Evolutionary conservation across 31 red algal species (phyloP).

Genomic region (Odonthalia washingtoniensis): DNA sequence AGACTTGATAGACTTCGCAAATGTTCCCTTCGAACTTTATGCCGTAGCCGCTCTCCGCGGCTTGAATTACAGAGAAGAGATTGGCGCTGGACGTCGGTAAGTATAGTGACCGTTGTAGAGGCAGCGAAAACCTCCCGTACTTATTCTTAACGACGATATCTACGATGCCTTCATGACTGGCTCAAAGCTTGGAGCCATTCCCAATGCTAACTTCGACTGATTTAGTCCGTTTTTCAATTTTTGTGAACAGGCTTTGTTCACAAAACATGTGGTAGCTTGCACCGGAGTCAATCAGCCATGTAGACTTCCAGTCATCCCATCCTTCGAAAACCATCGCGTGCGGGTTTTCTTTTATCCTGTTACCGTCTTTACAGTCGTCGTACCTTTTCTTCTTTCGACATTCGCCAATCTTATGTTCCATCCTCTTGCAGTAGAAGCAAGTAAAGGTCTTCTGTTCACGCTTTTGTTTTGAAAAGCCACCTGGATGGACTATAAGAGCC

Average conservation of each 20-base stretch:
- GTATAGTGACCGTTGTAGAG: slow-evolving; percentile 17
- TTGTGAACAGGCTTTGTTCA: neutral
- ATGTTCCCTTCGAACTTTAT: neutral
- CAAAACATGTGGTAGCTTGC: neutral
- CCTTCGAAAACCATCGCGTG: neutral
- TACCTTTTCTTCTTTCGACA: slow-evolving; percentile 5
- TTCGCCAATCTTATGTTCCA: neutral
- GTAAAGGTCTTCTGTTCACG: neutral
- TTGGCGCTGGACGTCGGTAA: neutral
- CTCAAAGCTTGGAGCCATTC: neutral
- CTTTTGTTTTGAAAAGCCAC: neutral
- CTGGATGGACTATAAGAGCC: neutral
- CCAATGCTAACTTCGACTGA: slow-evolving; percentile 18
- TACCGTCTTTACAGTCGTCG: neutral
- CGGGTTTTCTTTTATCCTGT: neutral
- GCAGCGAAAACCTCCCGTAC: neutral
- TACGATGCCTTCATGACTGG: neutral
- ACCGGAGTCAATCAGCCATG: slow-evolving; percentile 1
- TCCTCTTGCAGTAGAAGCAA: neutral
- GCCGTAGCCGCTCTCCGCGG: slow-evolving; percentile 3
- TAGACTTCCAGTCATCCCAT: neutral
- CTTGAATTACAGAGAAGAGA: slow-evolving; percentile 13
- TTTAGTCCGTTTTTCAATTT: neutral
- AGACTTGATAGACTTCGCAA: neutral
- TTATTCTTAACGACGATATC: neutral